Evolutionary conservation across 257 asterid species (phyloP).

Genomic region (Scutellaria minor): DNA sequence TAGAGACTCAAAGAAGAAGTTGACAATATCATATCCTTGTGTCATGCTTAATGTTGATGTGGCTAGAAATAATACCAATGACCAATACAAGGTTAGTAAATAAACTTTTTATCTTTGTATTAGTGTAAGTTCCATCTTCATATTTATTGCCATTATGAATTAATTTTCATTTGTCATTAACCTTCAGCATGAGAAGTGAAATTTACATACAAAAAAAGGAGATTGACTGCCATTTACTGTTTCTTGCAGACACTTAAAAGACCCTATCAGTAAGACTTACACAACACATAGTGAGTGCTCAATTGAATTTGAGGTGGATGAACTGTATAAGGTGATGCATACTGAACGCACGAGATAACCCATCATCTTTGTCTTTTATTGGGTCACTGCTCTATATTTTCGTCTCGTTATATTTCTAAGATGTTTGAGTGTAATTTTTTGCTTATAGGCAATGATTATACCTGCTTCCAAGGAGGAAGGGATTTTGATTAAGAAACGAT

Average conservation of each 20-base stretch:
- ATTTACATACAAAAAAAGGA: conserved; percentile 8
- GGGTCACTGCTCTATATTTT: conserved; percentile 33
- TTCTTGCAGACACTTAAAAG: conserved; percentile 80
- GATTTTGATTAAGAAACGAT: conserved; percentile 94
- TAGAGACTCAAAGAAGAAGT: conserved; percentile 84
- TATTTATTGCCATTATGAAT: conserved; percentile 24
- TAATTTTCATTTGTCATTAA: conserved; percentile 32
- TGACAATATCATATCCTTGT: conserved; percentile 96
- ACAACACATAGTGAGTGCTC: conserved; percentile 95
- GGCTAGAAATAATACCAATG: conserved; percentile 94
- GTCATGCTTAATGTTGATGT: conserved; percentile 99
- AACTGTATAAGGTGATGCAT: conserved; percentile 89
- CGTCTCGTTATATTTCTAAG: conserved; percentile 35
- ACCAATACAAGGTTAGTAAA: conserved; percentile 87
- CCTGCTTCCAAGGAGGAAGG: conserved; percentile 99
- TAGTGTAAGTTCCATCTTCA: conserved; percentile 14
- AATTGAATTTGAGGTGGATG: conserved; percentile 98
- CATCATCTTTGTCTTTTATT: conserved; percentile 29
- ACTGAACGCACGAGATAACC: conserved; percentile 36
- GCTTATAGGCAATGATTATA: conserved; percentile 87
- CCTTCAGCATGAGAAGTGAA: conserved; percentile 30
- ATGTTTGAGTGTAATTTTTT: conserved; percentile 9
- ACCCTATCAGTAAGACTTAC: conserved; percentile 74
- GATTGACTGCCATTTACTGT: conserved; percentile 37
- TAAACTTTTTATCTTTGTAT: conserved; percentile 29